Percentiles rank a stretch among this genome's conserved stretches.
phyloP scores from a whole-genome alignment of 495 filamentous ascomycete species.

The Astrocystis sublimbata region DNA sequence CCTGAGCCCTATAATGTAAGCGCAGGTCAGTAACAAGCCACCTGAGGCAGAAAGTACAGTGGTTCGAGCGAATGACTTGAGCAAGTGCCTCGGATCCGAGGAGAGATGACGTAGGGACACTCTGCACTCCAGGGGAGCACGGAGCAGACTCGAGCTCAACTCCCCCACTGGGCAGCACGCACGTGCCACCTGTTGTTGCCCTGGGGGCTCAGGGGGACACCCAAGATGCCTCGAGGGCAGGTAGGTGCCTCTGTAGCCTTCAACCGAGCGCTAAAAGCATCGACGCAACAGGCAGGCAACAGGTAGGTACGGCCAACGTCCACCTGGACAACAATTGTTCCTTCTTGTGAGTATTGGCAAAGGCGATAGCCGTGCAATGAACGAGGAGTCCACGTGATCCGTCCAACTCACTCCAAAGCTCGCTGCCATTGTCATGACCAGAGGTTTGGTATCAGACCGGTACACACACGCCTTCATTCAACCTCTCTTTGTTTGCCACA shows the following conservation, averaged over 20 bases:
- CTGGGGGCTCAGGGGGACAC: no score
- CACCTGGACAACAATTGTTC: conserved; percentile 21
- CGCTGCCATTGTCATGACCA: background rate
- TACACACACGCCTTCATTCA: background rate
- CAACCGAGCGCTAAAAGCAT: background rate
- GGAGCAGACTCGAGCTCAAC: background rate
- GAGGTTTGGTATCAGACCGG: background rate
- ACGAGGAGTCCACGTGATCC: conserved; percentile 3
- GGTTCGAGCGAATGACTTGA: no score
- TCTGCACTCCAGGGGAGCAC: no score
- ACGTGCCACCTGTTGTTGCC: background rate
- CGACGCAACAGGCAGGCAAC: no score
- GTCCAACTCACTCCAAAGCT: background rate
- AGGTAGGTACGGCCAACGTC: no score
- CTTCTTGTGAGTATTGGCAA: conserved; percentile 20
- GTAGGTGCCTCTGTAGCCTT: background rate
- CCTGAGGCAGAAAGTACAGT: background rate
- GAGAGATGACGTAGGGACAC: background rate
- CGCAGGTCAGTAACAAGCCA: conserved; percentile 27
- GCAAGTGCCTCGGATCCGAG: background rate
- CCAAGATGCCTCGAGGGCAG: background rate
- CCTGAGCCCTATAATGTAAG: conserved; percentile 69
- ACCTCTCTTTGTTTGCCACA: background rate
- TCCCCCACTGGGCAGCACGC: conserved; percentile 2
- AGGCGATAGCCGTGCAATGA: conserved; percentile 11